These are phyloP conservation scores for Aegilops sharonensis DNA, from an alignment of 176 grass and related monocot genomes.

Conservation along the genomic window DNA sequence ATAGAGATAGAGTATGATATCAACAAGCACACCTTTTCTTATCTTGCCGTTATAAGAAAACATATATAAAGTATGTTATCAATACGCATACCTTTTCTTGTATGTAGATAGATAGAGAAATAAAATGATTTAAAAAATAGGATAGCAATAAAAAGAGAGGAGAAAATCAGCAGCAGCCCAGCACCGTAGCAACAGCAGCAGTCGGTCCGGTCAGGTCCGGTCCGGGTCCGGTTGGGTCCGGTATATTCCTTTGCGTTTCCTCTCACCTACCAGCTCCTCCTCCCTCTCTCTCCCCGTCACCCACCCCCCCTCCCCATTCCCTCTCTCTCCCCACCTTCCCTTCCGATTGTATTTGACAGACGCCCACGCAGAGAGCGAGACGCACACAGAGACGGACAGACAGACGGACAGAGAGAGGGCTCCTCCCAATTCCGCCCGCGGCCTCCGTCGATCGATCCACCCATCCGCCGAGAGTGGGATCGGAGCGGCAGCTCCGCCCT, in stretches of 20 bases:
- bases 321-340: neutral
- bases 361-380: neutral
- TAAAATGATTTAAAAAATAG: too few species aligned
- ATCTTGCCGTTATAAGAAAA: neutral
- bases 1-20: neutral
- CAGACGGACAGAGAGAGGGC: neutral
- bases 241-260: neutral
- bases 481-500: neutral
- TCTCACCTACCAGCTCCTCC: neutral
- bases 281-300: conserved; percentile 8
- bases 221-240: neutral
- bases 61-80: neutral
- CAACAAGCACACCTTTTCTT: neutral
- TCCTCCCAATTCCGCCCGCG: neutral
- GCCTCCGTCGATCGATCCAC: neutral
- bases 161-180: neutral
- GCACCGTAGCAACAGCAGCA: neutral
- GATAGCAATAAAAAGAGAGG: neutral
- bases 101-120: too few species aligned
- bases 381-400: neutral
- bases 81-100: neutral
- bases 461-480: neutral
- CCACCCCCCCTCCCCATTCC: neutral
- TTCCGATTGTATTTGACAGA: neutral
- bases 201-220: neutral